Conservation (phyloP, 2,329 filamentous ascomycete species). For the Didymella pomorum region DNA sequence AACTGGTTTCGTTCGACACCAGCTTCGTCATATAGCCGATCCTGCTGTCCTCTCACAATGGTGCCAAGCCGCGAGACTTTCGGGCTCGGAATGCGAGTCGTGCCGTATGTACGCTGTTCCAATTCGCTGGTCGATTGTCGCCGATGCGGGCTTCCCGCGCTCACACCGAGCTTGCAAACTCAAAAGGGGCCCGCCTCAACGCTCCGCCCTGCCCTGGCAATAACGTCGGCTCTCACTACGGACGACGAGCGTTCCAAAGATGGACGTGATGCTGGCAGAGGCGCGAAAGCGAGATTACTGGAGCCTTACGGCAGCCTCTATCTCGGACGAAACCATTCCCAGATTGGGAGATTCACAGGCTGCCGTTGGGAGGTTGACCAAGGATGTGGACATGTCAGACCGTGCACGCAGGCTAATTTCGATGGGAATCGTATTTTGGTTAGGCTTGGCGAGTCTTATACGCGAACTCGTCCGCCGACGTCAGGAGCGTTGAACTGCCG, state of each 20-base stretch:
- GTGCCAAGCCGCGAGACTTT: conserved; percentile 23
- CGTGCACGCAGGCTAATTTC: conserved; percentile 32
- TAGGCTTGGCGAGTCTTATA: conserved; percentile 23
- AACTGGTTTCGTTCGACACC: conserved; percentile 1
- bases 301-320: conserved; percentile 24
- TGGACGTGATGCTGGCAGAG: conserved; percentile 14
- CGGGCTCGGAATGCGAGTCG: conserved; percentile 30
- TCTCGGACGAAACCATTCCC: conserved; percentile 22
- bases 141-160: conserved; percentile 22
- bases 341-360: conserved; percentile 30
- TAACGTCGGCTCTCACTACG: conserved; percentile 2
- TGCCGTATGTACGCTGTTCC: conserved; percentile 21
- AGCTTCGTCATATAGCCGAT: conserved; percentile 12
- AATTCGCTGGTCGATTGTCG: conserved; percentile 7
- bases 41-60: conserved; percentile 17
- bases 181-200: conserved; percentile 17
- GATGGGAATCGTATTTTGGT: conserved; percentile 26
- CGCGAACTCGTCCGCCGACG: conserved; percentile 33
- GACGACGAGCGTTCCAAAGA: conserved; percentile 16
- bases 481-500: conserved; percentile 36
- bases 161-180: conserved; percentile 20
- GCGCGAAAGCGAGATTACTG: conserved; percentile 24
- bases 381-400: conserved; percentile 30
- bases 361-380: conserved; percentile 32
- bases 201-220: conserved; percentile 10